Conservation (phyloP, 371 early-diverging fungal genomes). For the Mucor piriformis region DNA sequence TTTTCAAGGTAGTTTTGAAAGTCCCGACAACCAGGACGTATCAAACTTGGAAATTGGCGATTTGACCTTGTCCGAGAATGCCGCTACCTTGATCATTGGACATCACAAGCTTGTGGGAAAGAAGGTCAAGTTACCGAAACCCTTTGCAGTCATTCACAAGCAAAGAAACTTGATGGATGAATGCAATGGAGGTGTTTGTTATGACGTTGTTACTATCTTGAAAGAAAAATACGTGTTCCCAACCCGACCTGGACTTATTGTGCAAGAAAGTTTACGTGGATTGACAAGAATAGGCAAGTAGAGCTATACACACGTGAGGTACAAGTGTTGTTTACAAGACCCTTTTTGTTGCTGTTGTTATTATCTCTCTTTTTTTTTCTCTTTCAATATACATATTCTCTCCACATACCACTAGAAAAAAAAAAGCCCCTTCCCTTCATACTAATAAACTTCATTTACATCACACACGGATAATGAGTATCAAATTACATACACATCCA, state of each 20-base stretch:
- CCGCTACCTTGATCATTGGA: conserved; percentile 49
- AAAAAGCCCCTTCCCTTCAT: too few species aligned
- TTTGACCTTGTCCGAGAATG: conserved; percentile 33
- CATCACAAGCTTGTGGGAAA: conserved; percentile 52
- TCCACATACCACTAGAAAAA: too few species aligned
- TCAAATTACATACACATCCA: too few species aligned
- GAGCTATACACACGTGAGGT: neutral
- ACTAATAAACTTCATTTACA: too few species aligned
- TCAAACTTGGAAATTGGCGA: conserved; percentile 45
- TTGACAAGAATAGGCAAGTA: conserved; percentile 21
- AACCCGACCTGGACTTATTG: conserved; percentile 48
- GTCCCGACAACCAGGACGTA: conserved; percentile 25
- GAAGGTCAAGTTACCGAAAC: conserved; percentile 45
- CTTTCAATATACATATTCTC: too few species aligned
- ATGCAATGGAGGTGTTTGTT: conserved; percentile 13
- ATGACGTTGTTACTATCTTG: conserved; percentile 53
- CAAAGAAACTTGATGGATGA: conserved; percentile 25
- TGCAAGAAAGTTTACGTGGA: conserved; percentile 41
- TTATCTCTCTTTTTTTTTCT: too few species aligned
- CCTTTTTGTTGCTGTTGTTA: too few species aligned
- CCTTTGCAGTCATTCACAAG: conserved; percentile 56
- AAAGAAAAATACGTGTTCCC: conserved; percentile 60
- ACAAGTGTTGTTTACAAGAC: too few species aligned
- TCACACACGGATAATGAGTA: too few species aligned
- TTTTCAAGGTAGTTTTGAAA: conserved; percentile 56